Evolutionary conservation across 768 basidiomycete genomes (phyloP).

Genomic region (Pisolithus sp.): DNA sequence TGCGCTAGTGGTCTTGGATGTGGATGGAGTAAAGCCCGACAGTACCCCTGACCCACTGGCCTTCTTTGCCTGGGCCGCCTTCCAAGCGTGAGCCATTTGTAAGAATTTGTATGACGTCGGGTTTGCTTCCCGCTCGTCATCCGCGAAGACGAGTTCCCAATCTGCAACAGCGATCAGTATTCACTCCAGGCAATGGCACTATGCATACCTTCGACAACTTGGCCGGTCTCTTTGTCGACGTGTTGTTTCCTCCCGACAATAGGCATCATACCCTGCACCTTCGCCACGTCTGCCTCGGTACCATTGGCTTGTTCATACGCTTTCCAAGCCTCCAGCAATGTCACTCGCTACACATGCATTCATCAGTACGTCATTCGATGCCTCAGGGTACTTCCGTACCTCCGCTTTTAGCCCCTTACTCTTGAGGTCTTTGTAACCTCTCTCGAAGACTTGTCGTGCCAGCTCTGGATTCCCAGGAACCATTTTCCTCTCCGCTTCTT

Average conservation of each 20-base stretch:
- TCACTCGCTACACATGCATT: conserved; percentile 60
- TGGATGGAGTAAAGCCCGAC: conserved; percentile 46
- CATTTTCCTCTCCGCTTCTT: conserved; percentile 40
- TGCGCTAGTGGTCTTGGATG: conserved; percentile 9
- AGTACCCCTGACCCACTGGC: conserved; percentile 29
- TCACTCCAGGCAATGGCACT: background rate
- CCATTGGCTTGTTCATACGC: conserved; percentile 83
- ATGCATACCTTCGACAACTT: conserved; percentile 74
- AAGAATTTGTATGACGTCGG: conserved; percentile 94
- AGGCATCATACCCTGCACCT: conserved; percentile 92
- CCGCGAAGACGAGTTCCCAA: conserved; percentile 92
- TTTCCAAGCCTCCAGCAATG: conserved; percentile 93
- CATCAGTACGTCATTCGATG: conserved; percentile 1
- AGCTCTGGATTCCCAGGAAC: conserved; percentile 62
- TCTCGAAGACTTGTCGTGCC: conserved; percentile 77
- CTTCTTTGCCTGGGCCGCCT: conserved; percentile 44
- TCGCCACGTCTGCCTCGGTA: conserved; percentile 60
- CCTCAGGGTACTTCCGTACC: conserved; percentile 38
- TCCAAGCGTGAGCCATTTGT: conserved; percentile 93
- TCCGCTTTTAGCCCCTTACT: conserved; percentile 78
- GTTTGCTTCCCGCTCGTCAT: conserved; percentile 92
- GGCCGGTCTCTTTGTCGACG: conserved; percentile 79
- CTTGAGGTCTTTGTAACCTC: conserved; percentile 86
- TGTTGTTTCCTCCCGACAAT: conserved; percentile 79
- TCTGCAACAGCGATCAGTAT: conserved; percentile 40